phyloP scores from a whole-genome alignment of 495 filamentous ascomycete species.

The Glonium stellatum region DNA sequence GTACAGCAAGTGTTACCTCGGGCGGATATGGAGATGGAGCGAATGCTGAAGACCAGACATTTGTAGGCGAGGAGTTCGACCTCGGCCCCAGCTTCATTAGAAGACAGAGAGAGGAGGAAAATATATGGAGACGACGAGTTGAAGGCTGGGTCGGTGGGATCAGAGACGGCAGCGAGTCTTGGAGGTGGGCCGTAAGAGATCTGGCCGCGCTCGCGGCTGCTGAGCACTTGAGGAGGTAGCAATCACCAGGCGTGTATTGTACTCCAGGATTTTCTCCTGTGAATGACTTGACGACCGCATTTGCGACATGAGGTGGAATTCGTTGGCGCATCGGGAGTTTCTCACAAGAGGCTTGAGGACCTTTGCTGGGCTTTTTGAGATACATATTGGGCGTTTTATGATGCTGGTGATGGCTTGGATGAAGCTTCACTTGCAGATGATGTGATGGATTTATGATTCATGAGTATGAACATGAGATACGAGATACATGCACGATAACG shows the following conservation, averaged over 20 bases:
- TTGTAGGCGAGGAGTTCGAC: conserved; percentile 84
- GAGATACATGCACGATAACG: background rate
- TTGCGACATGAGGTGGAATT: background rate
- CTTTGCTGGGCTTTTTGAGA: background rate
- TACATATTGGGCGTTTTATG: conserved; percentile 16
- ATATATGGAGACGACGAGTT: conserved; percentile 78
- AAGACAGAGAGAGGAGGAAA: conserved; percentile 83
- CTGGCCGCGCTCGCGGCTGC: conserved; percentile 5
- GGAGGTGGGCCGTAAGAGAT: conserved; percentile 24
- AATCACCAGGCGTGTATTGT: background rate
- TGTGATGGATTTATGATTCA: conserved; percentile 22
- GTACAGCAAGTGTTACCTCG: conserved; percentile 5
- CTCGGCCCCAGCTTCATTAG: conserved; percentile 90
- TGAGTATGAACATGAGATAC: conserved; percentile 22
- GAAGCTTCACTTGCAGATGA: conserved; percentile 19
- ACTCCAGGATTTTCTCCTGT: too few relatives aligned
- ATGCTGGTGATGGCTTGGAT: conserved; percentile 13
- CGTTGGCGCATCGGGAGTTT: background rate
- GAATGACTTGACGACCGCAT: conserved; percentile 21
- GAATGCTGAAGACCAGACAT: conserved; percentile 28
- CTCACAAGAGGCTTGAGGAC: conserved; percentile 5
- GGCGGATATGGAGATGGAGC: background rate
- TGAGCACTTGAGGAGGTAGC: conserved; percentile 5
- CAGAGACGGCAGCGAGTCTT: conserved; percentile 49
- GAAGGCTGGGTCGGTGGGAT: conserved; percentile 61